Conservation (phyloP, 202 grass and related monocot genomes). For the Setaria viridis region DNA sequence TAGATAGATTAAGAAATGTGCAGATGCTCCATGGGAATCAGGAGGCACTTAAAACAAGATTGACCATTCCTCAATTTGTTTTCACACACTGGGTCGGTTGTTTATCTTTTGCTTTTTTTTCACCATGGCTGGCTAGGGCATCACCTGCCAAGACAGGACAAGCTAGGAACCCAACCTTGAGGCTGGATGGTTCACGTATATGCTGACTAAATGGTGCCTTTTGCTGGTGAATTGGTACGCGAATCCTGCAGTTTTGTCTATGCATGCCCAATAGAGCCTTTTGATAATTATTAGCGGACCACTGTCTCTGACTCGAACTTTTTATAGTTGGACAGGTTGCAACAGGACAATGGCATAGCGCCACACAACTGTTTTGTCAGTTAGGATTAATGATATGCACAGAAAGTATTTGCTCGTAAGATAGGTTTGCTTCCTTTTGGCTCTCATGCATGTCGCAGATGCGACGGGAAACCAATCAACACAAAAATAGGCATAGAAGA, state of each 20-base stretch:
- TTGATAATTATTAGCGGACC: slow-evolving; percentile 14
- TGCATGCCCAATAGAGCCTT: not conserved
- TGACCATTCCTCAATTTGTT: slow-evolving; percentile 22
- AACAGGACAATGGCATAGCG: slow-evolving; percentile 7
- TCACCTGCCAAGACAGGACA: not conserved
- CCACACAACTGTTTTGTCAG: not conserved
- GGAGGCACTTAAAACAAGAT: slow-evolving; percentile 40
- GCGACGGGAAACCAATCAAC: slow-evolving; percentile 21
- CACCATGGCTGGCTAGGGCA: not conserved
- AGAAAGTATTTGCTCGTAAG: not conserved
- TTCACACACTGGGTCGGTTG: not conserved
- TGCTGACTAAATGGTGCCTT: slow-evolving; percentile 25
- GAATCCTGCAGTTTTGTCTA: slow-evolving; percentile 43
- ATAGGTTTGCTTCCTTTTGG: slow-evolving; percentile 26
- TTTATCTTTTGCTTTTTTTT: not conserved
- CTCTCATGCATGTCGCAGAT: not conserved
- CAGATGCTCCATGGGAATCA: slow-evolving; percentile 40
- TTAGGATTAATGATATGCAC: slow-evolving; percentile 5
- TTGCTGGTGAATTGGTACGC: slow-evolving; percentile 14
- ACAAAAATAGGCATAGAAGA: not conserved
- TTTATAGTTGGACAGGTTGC: not conserved
- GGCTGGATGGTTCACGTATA: not conserved
- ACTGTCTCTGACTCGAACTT: slow-evolving; percentile 23
- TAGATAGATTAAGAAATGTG: slow-evolving; percentile 14
- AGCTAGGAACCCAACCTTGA: not conserved